Evolutionary conservation across 768 basidiomycete genomes (phyloP).

Genomic region (Boletus sp.): DNA sequence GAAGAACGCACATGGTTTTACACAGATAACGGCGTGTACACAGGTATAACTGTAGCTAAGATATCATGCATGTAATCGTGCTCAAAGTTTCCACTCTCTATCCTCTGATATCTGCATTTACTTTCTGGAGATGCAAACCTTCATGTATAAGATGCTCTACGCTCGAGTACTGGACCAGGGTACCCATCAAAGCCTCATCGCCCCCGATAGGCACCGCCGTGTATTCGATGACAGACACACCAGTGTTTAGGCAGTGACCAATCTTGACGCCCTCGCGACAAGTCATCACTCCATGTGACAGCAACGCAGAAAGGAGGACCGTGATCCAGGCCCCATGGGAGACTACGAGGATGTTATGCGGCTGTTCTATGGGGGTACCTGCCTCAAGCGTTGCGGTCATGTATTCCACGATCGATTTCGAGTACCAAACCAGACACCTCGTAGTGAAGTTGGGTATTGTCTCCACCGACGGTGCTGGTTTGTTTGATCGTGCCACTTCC

Average conservation of each 20-base stretch:
- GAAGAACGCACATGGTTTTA: neutral
- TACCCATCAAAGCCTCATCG: constrained; percentile 27
- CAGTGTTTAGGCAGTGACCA: constrained; percentile 26
- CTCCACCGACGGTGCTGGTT: constrained; percentile 25
- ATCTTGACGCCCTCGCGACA: constrained; percentile 32
- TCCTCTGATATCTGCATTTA: constrained; percentile 48
- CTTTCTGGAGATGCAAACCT: constrained; percentile 34
- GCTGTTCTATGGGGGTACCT: constrained; percentile 29
- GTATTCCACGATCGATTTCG: constrained; percentile 38
- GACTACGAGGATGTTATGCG: constrained; percentile 48
- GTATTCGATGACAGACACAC: constrained; percentile 58
- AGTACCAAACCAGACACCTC: constrained; percentile 66
- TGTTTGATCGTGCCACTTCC: constrained; percentile 14
- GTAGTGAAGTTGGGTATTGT: constrained; percentile 36
- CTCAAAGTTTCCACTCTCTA: neutral
- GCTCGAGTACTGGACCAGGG: constrained; percentile 52
- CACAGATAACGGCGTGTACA: neutral
- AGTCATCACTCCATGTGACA: constrained; percentile 38
- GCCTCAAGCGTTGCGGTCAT: constrained; percentile 15
- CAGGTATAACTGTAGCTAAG: constrained; percentile 8
- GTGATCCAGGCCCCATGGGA: constrained; percentile 67
- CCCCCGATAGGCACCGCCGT: constrained; percentile 23
- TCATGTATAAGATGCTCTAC: constrained; percentile 45
- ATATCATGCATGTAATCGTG: constrained; percentile 7
- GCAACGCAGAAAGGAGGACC: constrained; percentile 46